Conservation (phyloP, 257 asterid genomes). For the Solanum raphanifolium region DNA sequence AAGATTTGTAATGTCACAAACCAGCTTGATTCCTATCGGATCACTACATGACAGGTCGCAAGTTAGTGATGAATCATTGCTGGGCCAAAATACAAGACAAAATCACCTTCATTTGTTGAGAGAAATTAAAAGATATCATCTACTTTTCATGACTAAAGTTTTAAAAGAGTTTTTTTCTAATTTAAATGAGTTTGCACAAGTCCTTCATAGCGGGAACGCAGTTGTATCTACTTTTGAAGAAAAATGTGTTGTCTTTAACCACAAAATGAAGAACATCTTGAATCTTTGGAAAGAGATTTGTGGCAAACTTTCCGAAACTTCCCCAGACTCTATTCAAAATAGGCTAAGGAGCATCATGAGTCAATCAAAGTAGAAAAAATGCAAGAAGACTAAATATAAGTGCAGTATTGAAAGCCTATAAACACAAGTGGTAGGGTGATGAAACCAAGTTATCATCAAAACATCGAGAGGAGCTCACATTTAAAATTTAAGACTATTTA, state of each 20-base stretch:
- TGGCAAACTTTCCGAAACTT: neutral
- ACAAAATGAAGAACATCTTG: neutral
- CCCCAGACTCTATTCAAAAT: neutral
- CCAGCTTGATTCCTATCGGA: neutral
- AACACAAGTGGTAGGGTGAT: too few relatives aligned
- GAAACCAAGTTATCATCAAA: too few relatives aligned
- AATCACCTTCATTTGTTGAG: neutral
- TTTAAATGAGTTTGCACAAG: neutral
- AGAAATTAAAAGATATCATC: neutral
- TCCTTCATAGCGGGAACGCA: neutral
- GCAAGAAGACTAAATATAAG: too few relatives aligned
- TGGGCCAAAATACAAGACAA: neutral
- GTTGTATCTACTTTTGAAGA: neutral
- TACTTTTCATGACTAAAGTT: too few relatives aligned
- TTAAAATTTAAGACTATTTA: too few relatives aligned
- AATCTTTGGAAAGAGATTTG: neutral
- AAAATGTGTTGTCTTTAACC: neutral
- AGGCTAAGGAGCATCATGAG: neutral
- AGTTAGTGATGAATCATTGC: neutral
- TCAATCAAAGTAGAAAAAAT: too few relatives aligned
- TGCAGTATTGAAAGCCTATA: too few relatives aligned
- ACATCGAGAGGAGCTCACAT: too few relatives aligned
- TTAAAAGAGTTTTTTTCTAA: neutral
- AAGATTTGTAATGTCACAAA: too few relatives aligned
- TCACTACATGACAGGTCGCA: neutral